phyloP scores from a whole-genome alignment of 2,329 filamentous ascomycete species.

The Leptosphaerulina australis region DNA sequence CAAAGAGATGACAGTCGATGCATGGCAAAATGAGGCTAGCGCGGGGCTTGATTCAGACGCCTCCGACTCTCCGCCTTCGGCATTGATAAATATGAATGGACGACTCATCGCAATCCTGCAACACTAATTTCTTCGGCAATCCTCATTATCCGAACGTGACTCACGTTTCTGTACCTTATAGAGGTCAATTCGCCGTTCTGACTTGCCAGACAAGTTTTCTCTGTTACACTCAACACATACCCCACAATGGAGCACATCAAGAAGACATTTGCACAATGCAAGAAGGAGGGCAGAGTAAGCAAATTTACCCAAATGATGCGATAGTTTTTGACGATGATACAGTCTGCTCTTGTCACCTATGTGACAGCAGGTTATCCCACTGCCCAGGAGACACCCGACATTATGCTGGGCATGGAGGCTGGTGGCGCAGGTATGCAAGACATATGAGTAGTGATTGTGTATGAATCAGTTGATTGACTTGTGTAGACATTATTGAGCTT shows the following conservation, averaged over 20 bases:
- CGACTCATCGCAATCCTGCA: conserved; percentile 18
- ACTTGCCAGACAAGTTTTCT: conserved; percentile 9
- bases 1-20: conserved; percentile 6
- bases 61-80: conserved; percentile 27
- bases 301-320: not conserved
- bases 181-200: conserved; percentile 18
- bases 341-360: conserved; percentile 91
- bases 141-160: conserved; percentile 12
- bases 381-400: conserved; percentile 78
- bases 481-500: conserved; percentile 86
- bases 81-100: conserved; percentile 21
- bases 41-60: conserved; percentile 20
- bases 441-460: not conserved
- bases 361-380: conserved; percentile 93
- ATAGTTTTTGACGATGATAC: conserved; percentile 24
- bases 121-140: conserved; percentile 12
- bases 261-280: conserved; percentile 58
- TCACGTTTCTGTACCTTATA: conserved; percentile 15
- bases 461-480: conserved; percentile 23
- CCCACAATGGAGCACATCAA: conserved; percentile 55
- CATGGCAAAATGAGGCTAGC: conserved; percentile 16
- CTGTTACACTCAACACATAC: not conserved
- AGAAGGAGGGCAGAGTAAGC: conserved; percentile 55
- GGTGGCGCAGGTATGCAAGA: conserved; percentile 77
- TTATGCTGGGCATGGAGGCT: conserved; percentile 87